Evolutionary conservation across 139 green algal species (phyloP).

Genomic region (Chlorella sp.): DNA sequence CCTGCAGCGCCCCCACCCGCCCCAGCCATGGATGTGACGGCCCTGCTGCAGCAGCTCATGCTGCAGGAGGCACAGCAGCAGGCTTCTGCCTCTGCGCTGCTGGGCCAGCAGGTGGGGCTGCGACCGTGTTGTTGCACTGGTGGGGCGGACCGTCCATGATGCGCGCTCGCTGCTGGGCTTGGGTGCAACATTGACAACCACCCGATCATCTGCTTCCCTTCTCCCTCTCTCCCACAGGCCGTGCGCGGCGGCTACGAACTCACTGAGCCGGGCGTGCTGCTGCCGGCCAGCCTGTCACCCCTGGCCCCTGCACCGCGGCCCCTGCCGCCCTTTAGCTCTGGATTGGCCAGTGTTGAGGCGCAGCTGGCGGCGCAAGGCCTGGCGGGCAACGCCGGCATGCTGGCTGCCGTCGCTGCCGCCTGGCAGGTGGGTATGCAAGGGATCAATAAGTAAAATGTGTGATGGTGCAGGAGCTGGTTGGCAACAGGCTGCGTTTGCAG

Average conservation of each 20-base stretch:
- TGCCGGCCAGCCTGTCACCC: conserved; percentile 7
- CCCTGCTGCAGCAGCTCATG: conserved; percentile 21
- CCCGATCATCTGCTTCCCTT: not conserved
- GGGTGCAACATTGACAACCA: too few relatives aligned
- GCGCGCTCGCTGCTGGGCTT: too few relatives aligned
- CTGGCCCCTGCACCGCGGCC: not conserved
- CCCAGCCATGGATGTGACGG: too few relatives aligned
- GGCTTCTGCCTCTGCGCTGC: not conserved
- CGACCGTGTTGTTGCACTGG: not conserved
- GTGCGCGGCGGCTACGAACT: not conserved
- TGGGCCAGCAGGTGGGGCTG: not conserved
- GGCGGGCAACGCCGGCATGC: not conserved
- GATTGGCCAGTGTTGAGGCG: not conserved
- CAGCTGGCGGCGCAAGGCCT: conserved; percentile 4
- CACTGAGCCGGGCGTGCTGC: not conserved
- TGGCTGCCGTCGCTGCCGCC: not conserved
- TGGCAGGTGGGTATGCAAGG: not conserved
- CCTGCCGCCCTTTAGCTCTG: not conserved
- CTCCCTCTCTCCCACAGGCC: not conserved
- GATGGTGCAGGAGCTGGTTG: not conserved
- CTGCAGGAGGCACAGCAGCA: conserved; percentile 19
- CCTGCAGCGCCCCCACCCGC: not conserved
- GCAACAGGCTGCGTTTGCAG: too few relatives aligned
- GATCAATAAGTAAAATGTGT: not conserved
- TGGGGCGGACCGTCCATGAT: too few relatives aligned